Percentiles rank a stretch among this genome's conserved stretches.
phyloP scores from a whole-genome alignment of 2,329 filamentous ascomycete genomes.

The Aureobasidium sp. region DNA sequence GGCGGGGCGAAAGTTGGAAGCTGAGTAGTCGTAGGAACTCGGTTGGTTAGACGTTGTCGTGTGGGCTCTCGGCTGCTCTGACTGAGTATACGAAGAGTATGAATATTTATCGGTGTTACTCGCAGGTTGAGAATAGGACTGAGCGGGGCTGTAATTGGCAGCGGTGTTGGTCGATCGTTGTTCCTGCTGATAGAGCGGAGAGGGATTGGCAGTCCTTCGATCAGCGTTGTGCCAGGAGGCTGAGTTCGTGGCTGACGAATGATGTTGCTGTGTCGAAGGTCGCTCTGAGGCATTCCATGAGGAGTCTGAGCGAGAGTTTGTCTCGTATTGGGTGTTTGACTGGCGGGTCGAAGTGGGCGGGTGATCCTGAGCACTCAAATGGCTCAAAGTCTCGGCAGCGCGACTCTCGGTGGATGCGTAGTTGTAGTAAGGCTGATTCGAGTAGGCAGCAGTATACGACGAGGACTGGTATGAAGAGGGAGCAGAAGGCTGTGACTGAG shows the following conservation, averaged over 20 bases:
- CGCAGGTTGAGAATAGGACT: conserved; percentile 4
- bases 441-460: background rate
- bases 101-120: background rate
- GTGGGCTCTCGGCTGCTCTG: conserved; percentile 4
- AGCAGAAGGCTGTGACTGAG: conserved; percentile 8
- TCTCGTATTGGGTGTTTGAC: background rate
- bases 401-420: conserved; percentile 10
- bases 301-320: background rate
- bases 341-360: background rate
- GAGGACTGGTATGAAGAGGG: background rate
- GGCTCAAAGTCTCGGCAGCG: conserved; percentile 14
- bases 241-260: too few relatives aligned
- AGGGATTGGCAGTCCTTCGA: background rate
- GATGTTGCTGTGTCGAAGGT: too few relatives aligned
- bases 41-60: conserved; percentile 1
- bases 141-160: background rate
- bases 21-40: background rate
- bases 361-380: conserved; percentile 11
- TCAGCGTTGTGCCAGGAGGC: background rate
- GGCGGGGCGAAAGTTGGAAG: background rate
- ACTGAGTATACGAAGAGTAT: conserved; percentile 2
- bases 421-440: background rate
- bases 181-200: conserved; percentile 1
- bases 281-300: background rate
- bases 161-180: background rate